Base-by-base conservation (phyloP, 1,139 yeast species). In the Protomyces lactucae-debilis region DNA sequence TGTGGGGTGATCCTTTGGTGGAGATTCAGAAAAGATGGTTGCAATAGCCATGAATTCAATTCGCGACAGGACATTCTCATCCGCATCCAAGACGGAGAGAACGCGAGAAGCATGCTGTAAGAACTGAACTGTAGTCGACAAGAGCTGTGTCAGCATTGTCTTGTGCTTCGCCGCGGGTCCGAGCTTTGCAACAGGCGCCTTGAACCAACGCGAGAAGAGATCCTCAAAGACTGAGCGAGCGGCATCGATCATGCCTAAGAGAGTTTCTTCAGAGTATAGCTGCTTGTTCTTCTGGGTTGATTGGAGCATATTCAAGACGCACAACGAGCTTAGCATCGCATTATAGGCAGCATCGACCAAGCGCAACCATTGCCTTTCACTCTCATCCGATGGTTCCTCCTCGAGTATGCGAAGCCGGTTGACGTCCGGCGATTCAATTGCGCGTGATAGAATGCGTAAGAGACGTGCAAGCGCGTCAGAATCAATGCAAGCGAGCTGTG, bases 1-100 rank as follows among this genome's bases (percentile, higher is more conserved):
- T 4, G 52, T 40, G 2, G 37, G 18, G 46, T 48, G 45, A 25
- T 21, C 46, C 39, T 55, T 75, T 1, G 71, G 56, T 9, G 68
- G 64, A 18, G 60, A 64, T 63, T 71, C 59, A 64, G 63, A 67
- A 67, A 80, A 83, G 0, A 84, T 73, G 1, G 79, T 69, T 60
- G 73, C 73, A 5, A 79, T 70, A 2, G 81, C 72, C 52, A 82
- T 70, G 68, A 82, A 84, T 67, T 84, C 88, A 36, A 84, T 70
- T 63, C 79, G 79, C 0, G 86, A 82, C 32, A 83, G 69, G 0
- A 78, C 69, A 1, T 75, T 76, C 61, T 84, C 88, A 8, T 39
- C 43, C 12, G 28, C 45, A 12, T 46, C 36, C 16, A 56, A 52
- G 18, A 8, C 52, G 56, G 3, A 51, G 43, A 8, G 32, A 21